Conservation (phyloP, 352 stramenopile genomes). For the Globisporangium parvum region DNA sequence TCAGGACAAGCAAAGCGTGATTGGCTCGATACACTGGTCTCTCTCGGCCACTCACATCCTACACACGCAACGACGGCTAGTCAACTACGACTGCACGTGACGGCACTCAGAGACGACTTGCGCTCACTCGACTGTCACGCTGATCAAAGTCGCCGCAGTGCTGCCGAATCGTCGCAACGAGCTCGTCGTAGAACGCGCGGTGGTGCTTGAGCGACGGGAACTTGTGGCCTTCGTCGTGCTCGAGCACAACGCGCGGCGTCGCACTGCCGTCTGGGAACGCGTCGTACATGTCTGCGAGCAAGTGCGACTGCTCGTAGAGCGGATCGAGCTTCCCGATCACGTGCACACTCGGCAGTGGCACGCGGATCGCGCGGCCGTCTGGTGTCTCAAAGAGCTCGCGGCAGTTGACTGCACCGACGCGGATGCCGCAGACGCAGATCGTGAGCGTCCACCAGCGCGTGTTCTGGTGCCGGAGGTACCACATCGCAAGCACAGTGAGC, state of each 20-base stretch:
- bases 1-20: too few relatives aligned
- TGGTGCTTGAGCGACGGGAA: constrained; percentile 30
- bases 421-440: constrained; percentile 27
- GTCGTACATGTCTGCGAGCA: constrained; percentile 20
- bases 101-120: constrained; percentile 5
- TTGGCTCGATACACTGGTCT: too few relatives aligned
- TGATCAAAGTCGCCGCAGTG: constrained; percentile 20
- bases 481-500: constrained; percentile 24
- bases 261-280: constrained; percentile 11
- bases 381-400: constrained; percentile 11
- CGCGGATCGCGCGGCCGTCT: constrained; percentile 6
- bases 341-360: constrained; percentile 25
- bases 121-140: constrained; percentile 2
- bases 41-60: too few relatives aligned
- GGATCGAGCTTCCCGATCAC: constrained; percentile 20
- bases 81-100: too few relatives aligned
- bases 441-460: constrained; percentile 30
- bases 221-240: constrained; percentile 37
- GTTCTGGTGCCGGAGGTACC: constrained; percentile 21
- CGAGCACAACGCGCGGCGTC: constrained; percentile 21
- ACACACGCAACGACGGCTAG: too few relatives aligned
- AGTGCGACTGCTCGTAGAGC: constrained; percentile 15
- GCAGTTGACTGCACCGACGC: constrained; percentile 4
- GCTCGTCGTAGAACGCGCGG: constrained; percentile 18
- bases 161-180: constrained; percentile 17